Base-by-base conservation (phyloP, 129 eudicot genomes). In the Saussurea involucrata region DNA sequence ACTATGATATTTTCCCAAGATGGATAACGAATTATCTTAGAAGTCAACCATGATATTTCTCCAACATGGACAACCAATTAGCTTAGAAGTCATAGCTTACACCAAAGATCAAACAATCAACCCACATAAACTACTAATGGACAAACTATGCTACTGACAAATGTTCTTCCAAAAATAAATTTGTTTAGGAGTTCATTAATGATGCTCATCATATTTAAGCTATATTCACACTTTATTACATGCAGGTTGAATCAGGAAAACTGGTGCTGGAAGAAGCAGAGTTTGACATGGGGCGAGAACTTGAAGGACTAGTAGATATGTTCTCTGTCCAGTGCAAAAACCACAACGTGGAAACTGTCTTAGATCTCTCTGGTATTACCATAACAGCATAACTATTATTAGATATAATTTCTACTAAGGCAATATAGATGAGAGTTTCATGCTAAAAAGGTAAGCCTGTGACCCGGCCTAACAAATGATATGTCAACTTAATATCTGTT, bases 181-280 rank as follows among this genome's bases (percentile, higher is more conserved):
- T n/a, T 53, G 8, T 17, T 49, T 72, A 7, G 10, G 12, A 29
- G 68, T 57, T 73, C 21, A n/a, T 18, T 49, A 71, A 28, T 3
- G 3, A 72, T 72, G 8, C 25, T 49, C 9, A 55, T 27, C 18
- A 44, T 69, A 25, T 25, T 17, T 20, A 55, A 72, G 46, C 40
- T 64, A 10, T 17, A 10, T 46, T 49, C 21, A 66, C 63, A 24
- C 44, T 8, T 10, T 73, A 27, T 33, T 55, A 66, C 17, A 10
- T 60, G n/a, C 88, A 95, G 99, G 99, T 95, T 61, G 99, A 95
- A 84, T 92, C 99, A 31, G 99, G 99, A 78, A 95, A 95, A 69
- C 82, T 82, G 78, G 85, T 82, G 57, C 73, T 82, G 63, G 85
- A 82, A 71, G 85, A 82, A 76, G 81, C 74, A 8, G 85, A 82